Evolutionary conservation across 441 rosid species (phyloP).

Genomic region (Populus hybrid): DNA sequence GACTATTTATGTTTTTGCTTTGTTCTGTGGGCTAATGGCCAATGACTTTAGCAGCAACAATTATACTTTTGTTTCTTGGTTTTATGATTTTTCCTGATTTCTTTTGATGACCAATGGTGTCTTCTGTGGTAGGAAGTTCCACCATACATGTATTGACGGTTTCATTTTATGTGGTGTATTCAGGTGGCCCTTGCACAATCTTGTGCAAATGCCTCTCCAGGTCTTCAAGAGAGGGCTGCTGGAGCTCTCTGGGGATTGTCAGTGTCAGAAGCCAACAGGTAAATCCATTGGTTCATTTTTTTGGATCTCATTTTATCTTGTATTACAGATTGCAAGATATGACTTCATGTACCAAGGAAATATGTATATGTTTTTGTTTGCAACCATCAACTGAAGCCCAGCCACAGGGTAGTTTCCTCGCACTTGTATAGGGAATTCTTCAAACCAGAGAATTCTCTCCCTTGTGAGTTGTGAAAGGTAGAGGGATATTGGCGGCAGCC

Average conservation of each 20-base stretch:
- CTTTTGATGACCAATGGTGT: conserved; percentile 3
- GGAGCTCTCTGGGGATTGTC: conserved; percentile 99
- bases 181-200: conserved; percentile 92
- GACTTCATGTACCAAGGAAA: not conserved
- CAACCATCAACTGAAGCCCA: conserved; percentile 2
- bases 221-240: conserved; percentile 99
- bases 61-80: conserved; percentile 6
- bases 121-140: conserved; percentile 8
- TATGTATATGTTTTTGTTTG: not conserved
- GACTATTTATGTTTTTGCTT: not conserved
- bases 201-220: conserved; percentile 81
- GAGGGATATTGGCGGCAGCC: not conserved
- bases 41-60: not conserved
- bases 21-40: not conserved
- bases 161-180: conserved; percentile 21
- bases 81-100: conserved; percentile 4
- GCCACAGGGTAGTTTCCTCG: not conserved
- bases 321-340: not conserved
- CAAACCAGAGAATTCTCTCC: not conserved
- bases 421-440: not conserved
- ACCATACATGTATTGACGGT: conserved; percentile 11
- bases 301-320: not conserved
- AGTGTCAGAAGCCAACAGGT: conserved; percentile 95
- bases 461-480: not conserved
- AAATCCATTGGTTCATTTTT: conserved; percentile 5